A percentile compares a stretch with the other conserved stretches of the same genome.
Evolutionary conservation across 1,284 basidiomycete species (phyloP).

Genomic region (Chiua sp.): DNA sequence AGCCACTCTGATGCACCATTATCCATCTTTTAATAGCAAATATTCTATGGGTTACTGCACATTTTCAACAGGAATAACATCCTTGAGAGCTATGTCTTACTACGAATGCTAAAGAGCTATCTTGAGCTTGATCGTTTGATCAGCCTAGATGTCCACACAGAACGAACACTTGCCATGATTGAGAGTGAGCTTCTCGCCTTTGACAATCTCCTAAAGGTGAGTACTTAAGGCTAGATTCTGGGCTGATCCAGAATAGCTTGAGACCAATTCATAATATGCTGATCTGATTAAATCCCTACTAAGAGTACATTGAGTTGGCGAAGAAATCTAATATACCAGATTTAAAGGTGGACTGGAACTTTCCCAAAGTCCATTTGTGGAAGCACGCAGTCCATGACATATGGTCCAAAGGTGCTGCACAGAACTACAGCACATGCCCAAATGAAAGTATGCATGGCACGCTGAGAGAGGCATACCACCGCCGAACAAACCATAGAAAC

Average conservation of each 20-base stretch:
- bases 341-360: constrained; percentile 34
- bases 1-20: too few relatives aligned
- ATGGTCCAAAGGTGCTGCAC: constrained; percentile 34
- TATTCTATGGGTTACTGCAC: background rate
- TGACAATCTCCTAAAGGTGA: background rate
- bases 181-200: background rate
- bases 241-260: too few relatives aligned
- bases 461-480: constrained; percentile 35
- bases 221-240: too few relatives aligned
- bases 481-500: constrained; percentile 28
- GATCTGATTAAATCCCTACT: too few relatives aligned
- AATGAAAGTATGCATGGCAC: constrained; percentile 40
- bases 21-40: background rate
- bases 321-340: too few relatives aligned
- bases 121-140: background rate
- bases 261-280: too few relatives aligned
- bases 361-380: constrained; percentile 41
- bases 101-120: background rate
- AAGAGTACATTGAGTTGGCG: too few relatives aligned
- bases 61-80: background rate
- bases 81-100: background rate
- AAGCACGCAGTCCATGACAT: constrained; percentile 41
- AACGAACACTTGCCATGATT: background rate
- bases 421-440: constrained; percentile 40
- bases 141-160: constrained; percentile 1